Conservation (phyloP, 2,329 filamentous ascomycete species). For the Calycina herbarum region DNA sequence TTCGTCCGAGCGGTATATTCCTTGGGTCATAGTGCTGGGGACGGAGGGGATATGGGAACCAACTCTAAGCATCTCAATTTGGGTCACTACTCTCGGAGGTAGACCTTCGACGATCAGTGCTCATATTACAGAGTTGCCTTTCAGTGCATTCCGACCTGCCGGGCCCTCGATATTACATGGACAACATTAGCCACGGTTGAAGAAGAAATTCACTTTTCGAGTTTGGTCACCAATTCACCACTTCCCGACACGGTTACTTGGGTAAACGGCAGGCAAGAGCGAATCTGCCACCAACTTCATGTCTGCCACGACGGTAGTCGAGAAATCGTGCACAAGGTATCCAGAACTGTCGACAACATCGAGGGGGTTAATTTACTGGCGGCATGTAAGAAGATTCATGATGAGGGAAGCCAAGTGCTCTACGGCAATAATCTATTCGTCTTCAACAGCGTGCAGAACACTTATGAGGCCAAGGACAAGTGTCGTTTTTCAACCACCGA, state of each 20-base stretch:
- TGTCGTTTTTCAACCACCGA: not conserved
- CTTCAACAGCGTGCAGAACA: not conserved
- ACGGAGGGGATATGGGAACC: not conserved
- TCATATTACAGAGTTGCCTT: not conserved
- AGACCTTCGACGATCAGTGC: not conserved
- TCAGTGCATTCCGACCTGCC: not conserved
- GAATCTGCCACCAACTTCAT: not conserved
- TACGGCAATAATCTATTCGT: slow-evolving; percentile 1
- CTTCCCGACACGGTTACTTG: not conserved
- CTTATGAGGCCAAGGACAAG: not conserved
- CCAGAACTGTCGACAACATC: not conserved
- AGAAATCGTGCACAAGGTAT: not conserved
- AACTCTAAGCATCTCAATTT: not conserved
- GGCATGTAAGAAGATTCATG: not conserved
- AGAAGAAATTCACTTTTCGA: not conserved
- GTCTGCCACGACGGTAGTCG: not conserved
- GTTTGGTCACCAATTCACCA: not conserved
- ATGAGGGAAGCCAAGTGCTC: not conserved
- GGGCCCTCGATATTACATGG: not conserved
- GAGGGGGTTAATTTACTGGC: not conserved
- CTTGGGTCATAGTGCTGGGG: not conserved
- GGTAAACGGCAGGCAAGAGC: not conserved
- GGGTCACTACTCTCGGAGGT: not conserved
- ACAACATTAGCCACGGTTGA: not conserved
- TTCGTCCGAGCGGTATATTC: not conserved